Evolutionary conservation across 2,329 filamentous ascomycete species (phyloP).

Genomic region (Monosporascus sp.): DNA sequence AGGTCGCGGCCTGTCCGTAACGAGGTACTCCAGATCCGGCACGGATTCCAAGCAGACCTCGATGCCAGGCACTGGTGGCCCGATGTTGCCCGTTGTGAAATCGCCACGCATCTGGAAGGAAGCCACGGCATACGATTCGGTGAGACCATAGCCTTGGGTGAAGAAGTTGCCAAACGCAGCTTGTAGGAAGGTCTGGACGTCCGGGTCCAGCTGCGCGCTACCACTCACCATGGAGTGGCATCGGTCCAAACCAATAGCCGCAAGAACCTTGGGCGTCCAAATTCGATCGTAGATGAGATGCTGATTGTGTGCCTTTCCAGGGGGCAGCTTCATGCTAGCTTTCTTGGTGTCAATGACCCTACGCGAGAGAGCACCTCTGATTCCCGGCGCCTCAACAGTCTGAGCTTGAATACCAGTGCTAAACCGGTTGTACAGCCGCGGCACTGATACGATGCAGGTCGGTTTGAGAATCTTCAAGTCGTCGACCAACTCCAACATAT

Average conservation of each 20-base stretch:
- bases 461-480: conserved; percentile 86
- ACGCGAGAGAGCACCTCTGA: conserved; percentile 76
- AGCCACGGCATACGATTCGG: conserved; percentile 81
- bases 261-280: conserved; percentile 82
- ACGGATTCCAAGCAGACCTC: conserved; percentile 83
- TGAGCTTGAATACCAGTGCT: conserved; percentile 74
- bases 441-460: conserved; percentile 81
- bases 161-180: conserved; percentile 76
- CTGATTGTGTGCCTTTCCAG: conserved; percentile 70
- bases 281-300: conserved; percentile 80
- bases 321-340: conserved; percentile 67
- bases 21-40: conserved; percentile 89
- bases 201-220: conserved; percentile 84
- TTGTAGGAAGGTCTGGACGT: conserved; percentile 82
- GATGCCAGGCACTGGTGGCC: conserved; percentile 59
- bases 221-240: conserved; percentile 74
- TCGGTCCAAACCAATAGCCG: conserved; percentile 76
- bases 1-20: conserved; percentile 81
- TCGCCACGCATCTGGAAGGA: conserved; percentile 68
- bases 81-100: conserved; percentile 75
- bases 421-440: conserved; percentile 87
- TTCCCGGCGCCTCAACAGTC: conserved; percentile 72
- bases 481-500: conserved; percentile 79
- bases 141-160: conserved; percentile 86
- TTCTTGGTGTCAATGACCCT: conserved; percentile 77